phyloP scores from a whole-genome alignment of 2,329 filamentous ascomycete genomes.

The Claviceps fusiformis region DNA sequence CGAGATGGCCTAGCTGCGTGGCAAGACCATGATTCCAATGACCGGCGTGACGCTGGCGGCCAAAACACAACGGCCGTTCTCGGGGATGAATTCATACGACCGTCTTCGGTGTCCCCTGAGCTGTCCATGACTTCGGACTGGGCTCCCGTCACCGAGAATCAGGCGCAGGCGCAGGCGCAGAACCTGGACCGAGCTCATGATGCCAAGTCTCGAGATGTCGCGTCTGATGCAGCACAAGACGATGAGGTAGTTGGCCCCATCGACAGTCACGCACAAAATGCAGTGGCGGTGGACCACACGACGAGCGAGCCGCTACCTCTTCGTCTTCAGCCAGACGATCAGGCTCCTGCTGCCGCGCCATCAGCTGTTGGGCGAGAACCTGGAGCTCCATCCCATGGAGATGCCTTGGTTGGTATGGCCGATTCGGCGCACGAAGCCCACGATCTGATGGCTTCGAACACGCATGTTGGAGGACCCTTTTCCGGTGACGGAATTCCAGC shows the following conservation, averaged over 20 bases:
- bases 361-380: background rate
- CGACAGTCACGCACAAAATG: background rate
- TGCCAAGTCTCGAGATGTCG: no score
- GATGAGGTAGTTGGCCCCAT: background rate
- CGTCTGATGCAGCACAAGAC: background rate
- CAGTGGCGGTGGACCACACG: background rate
- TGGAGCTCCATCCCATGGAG: background rate
- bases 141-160: background rate
- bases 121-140: conserved; percentile 3
- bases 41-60: background rate
- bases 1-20: background rate
- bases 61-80: background rate
- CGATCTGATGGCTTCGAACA: background rate
- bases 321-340: background rate
- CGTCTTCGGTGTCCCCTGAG: conserved; percentile 6
- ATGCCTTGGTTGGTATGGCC: background rate
- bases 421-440: background rate
- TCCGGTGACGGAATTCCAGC: background rate
- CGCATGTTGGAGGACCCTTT: background rate
- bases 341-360: background rate
- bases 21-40: background rate
- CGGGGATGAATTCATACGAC: conserved; percentile 1
- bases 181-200: background rate
- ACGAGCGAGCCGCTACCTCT: background rate
- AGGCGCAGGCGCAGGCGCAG: background rate